Evolutionary conservation across 805 yeast genomes (phyloP).

Genomic region (Ogataea dorogensis): DNA sequence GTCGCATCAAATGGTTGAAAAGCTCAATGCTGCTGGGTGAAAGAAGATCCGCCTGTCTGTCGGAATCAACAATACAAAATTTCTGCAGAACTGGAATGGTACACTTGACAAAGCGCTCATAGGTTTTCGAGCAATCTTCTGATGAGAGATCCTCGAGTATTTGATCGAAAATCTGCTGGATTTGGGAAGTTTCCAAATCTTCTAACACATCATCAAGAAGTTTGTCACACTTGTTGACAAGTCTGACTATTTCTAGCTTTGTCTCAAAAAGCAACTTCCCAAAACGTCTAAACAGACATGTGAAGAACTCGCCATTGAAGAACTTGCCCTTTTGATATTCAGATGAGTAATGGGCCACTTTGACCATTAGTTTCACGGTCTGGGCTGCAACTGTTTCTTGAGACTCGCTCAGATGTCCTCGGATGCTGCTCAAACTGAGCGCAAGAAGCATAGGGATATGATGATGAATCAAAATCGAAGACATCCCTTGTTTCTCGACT

Average conservation of each 20-base stretch:
- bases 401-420: constrained; percentile 16
- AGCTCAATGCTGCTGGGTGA: constrained; percentile 18
- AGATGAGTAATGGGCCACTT: constrained; percentile 15
- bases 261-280: constrained; percentile 15
- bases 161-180: constrained; percentile 20
- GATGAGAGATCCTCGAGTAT: constrained; percentile 18
- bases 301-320: constrained; percentile 17
- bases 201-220: constrained; percentile 8
- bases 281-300: constrained; percentile 16
- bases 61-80: constrained; percentile 16
- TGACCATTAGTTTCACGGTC: constrained; percentile 13
- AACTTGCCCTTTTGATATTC: constrained; percentile 11
- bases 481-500: constrained; percentile 13
- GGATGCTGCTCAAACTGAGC: constrained; percentile 12
- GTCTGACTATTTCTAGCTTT: constrained; percentile 18
- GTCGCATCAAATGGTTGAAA: constrained; percentile 12
- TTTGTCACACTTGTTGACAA: constrained; percentile 13
- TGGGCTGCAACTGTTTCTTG: constrained; percentile 10
- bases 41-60: constrained; percentile 16
- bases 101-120: constrained; percentile 17
- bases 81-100: constrained; percentile 15
- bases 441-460: constrained; percentile 11
- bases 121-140: constrained; percentile 13
- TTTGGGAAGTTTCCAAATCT: constrained; percentile 13
- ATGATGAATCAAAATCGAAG: constrained; percentile 10